Evolutionary conservation across 2,329 filamentous ascomycete species (phyloP).

Genomic region (Pseudopithomyces maydicus): DNA sequence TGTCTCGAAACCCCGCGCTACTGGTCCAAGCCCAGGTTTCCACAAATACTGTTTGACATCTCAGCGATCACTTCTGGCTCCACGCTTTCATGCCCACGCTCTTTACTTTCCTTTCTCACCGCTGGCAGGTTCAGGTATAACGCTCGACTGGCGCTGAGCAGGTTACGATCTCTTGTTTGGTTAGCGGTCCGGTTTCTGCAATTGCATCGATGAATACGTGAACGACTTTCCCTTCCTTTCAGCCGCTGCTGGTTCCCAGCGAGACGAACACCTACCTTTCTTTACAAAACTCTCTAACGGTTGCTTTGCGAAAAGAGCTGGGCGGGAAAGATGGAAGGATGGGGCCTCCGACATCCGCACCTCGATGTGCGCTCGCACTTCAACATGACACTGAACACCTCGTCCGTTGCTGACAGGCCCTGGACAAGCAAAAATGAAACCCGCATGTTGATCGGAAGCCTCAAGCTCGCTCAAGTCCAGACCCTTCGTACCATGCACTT

Average conservation of each 20-base stretch:
- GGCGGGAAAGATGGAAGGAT: conserved; percentile 45
- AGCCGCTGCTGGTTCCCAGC: conserved; percentile 49
- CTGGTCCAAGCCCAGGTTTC: conserved; percentile 35
- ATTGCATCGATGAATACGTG: conserved; percentile 45
- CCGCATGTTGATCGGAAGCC: conserved; percentile 37
- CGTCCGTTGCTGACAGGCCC: conserved; percentile 30
- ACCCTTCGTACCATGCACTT: conserved; percentile 47
- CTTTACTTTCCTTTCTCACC: conserved; percentile 43
- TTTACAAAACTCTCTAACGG: conserved; percentile 33
- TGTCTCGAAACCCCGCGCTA: conserved; percentile 45
- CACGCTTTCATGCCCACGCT: conserved; percentile 44
- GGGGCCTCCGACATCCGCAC: conserved; percentile 34
- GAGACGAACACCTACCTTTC: conserved; percentile 30
- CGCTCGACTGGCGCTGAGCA: conserved; percentile 41
- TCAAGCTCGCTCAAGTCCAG: conserved; percentile 45
- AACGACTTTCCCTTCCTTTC: conserved; percentile 31
- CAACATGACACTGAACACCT: conserved; percentile 44
- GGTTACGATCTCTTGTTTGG: conserved; percentile 41
- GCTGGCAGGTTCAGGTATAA: conserved; percentile 47
- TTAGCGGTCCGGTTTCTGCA: conserved; percentile 25
- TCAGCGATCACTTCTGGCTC: conserved; percentile 43
- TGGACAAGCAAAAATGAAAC: conserved; percentile 40
- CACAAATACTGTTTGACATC: conserved; percentile 48
- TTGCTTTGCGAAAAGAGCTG: conserved; percentile 21
- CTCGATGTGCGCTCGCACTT: conserved; percentile 44